A percentile compares a stretch with the other conserved stretches of the same genome.
Conservation (phyloP, 108 stramenopile species). For the Fistulifera solaris region DNA sequence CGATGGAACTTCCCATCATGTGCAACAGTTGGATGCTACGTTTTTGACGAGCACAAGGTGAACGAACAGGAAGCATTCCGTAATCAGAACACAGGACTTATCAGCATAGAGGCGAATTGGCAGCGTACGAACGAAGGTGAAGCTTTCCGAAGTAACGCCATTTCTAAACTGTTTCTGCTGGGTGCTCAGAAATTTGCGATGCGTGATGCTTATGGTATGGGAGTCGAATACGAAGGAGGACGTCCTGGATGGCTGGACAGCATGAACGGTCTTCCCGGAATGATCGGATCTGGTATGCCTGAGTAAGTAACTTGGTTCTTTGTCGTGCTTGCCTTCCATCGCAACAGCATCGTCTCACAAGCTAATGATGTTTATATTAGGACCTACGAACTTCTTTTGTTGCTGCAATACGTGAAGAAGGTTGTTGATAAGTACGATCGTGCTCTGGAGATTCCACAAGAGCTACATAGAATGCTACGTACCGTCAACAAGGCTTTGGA, state of each 20-base stretch:
- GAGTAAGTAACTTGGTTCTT: background rate
- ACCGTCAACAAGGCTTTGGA: constrained; percentile 64
- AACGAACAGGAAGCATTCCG: constrained; percentile 75
- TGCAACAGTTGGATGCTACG: constrained; percentile 82
- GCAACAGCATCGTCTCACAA: constrained; percentile 61
- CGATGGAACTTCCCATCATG: constrained; percentile 73
- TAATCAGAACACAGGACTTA: constrained; percentile 59
- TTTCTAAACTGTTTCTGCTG: constrained; percentile 68
- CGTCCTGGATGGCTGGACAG: constrained; percentile 96
- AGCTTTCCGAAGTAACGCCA: constrained; percentile 61
- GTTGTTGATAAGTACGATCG: constrained; percentile 69
- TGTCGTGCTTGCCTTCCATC: constrained; percentile 1
- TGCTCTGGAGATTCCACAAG: constrained; percentile 53
- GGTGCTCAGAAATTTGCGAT: constrained; percentile 83
- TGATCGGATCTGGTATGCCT: constrained; percentile 2
- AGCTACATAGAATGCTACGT: constrained; percentile 65
- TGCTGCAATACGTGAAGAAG: constrained; percentile 69
- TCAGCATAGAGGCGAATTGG: constrained; percentile 82
- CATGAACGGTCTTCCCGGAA: constrained; percentile 93
- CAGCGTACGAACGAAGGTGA: constrained; percentile 60
- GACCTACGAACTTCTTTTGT: constrained; percentile 80
- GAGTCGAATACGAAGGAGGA: constrained; percentile 94
- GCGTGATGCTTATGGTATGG: constrained; percentile 94
- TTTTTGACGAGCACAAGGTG: constrained; percentile 60
- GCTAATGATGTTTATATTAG: constrained; percentile 60